Conservation (phyloP, 1,284 basidiomycete genomes). For the Quambalaria eucalypti region DNA sequence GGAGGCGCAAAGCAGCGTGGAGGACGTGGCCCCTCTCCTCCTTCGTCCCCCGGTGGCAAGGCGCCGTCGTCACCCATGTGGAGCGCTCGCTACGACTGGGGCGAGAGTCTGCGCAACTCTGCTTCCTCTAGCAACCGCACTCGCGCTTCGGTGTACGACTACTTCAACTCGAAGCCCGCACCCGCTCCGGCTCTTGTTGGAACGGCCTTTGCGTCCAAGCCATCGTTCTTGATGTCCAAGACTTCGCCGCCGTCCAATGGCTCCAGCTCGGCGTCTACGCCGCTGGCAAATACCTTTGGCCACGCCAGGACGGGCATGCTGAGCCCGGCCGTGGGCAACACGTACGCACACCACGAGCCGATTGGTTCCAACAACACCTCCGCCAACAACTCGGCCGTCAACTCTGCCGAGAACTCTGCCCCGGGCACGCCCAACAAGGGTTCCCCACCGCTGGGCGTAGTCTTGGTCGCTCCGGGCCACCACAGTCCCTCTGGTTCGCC, state of each 20-base stretch:
- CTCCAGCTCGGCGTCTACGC: slow-evolving; percentile 15
- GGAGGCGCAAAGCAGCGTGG: no score
- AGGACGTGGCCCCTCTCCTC: slow-evolving; percentile 19
- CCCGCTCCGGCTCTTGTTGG: slow-evolving; percentile 8
- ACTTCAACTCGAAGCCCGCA: slow-evolving; percentile 31
- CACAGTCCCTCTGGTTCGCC: background rate
- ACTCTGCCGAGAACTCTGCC: background rate
- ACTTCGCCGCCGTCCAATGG: slow-evolving; percentile 15
- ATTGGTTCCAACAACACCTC: background rate
- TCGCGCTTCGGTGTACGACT: slow-evolving; percentile 36
- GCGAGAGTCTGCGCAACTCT: slow-evolving; percentile 50
- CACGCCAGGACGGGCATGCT: background rate
- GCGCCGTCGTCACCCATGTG: slow-evolving; percentile 24
- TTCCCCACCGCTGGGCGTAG: background rate
- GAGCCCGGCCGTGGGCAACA: background rate
- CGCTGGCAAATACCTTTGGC: slow-evolving; percentile 7
- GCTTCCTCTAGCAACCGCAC: slow-evolving; percentile 25
- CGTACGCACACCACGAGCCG: background rate
- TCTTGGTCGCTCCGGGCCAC: background rate
- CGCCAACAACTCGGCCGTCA: background rate
- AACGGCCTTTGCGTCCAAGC: slow-evolving; percentile 11
- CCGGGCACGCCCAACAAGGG: background rate
- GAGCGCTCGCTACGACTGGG: slow-evolving; percentile 52
- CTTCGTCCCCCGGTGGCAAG: slow-evolving; percentile 34
- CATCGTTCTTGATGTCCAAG: slow-evolving; percentile 11